A percentile compares a stretch with the other conserved stretches of the same genome.
These are phyloP conservation scores for Sporodiniella umbellata DNA, from an alignment of 371 early-diverging fungal genomes.

Conservation along the genomic window DNA sequence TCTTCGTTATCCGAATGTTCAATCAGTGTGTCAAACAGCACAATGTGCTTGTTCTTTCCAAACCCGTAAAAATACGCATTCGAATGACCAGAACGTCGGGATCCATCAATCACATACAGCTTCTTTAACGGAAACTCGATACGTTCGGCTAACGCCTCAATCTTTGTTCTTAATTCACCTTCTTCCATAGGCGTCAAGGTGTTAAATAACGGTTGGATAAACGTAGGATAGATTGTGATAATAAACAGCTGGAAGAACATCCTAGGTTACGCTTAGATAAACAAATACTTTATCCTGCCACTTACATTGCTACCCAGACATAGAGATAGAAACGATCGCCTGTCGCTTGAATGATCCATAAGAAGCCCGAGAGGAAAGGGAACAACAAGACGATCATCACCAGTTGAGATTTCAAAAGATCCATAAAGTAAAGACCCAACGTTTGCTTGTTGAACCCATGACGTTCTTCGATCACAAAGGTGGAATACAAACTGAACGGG, in stretches of 20 bases:
- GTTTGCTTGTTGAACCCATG: constrained; percentile 99
- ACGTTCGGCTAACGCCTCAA: constrained; percentile 82
- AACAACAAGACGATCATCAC: constrained; percentile 72
- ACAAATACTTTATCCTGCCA: neutral
- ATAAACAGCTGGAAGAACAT: constrained; percentile 86
- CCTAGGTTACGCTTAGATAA: constrained; percentile 31
- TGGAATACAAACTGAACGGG: constrained; percentile 85
- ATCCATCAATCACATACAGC: constrained; percentile 95
- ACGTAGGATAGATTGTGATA: constrained; percentile 90
- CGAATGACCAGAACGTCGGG: constrained; percentile 90
- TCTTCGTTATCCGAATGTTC: constrained; percentile 84
- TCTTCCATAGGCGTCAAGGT: constrained; percentile 89
- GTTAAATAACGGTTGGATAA: constrained; percentile 98
- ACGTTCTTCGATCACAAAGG: constrained; percentile 92
- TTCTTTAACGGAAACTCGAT: constrained; percentile 94
- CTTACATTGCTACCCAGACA: constrained; percentile 85
- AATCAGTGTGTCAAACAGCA: constrained; percentile 94
- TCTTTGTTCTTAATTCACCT: constrained; percentile 80
- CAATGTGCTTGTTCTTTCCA: constrained; percentile 96
- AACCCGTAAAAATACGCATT: constrained; percentile 99
- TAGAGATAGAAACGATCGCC: constrained; percentile 88
- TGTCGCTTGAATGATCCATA: constrained; percentile 81
- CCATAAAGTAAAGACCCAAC: constrained; percentile 74
- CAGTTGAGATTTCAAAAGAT: constrained; percentile 73
- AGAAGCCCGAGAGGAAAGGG: constrained; percentile 78